Evolutionary conservation across 2,329 filamentous ascomycete species (phyloP).

Genomic region (Cryoendolithus antarcticus): DNA sequence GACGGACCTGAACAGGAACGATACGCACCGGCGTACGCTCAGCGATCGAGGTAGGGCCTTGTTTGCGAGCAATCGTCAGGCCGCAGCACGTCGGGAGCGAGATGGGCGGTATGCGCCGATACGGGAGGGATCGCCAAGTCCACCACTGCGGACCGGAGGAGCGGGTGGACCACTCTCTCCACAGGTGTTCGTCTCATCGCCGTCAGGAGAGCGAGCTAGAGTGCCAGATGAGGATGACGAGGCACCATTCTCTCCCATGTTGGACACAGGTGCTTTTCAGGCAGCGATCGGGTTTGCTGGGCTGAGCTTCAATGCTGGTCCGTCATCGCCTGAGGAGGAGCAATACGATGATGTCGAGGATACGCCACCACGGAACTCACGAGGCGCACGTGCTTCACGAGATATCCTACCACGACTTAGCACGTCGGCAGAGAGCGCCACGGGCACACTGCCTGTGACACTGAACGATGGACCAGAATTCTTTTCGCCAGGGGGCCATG

Average conservation of each 20-base stretch:
- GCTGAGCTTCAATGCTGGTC: slow-evolving; percentile 31
- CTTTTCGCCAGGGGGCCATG: slow-evolving; percentile 31
- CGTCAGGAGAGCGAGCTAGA: slow-evolving; percentile 18
- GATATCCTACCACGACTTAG: slow-evolving; percentile 19
- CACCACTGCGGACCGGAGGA: slow-evolving; percentile 18
- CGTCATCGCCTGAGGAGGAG: slow-evolving; percentile 14
- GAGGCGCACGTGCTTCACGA: slow-evolving; percentile 8
- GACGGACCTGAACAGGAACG: slow-evolving; percentile 16
- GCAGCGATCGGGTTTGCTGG: slow-evolving; percentile 36
- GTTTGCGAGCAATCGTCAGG: slow-evolving; percentile 26
- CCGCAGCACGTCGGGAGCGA: slow-evolving; percentile 1
- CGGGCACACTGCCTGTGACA: slow-evolving; percentile 28
- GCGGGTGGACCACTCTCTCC: slow-evolving; percentile 10
- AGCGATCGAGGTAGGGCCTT: slow-evolving; percentile 37
- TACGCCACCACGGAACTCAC: slow-evolving; percentile 6
- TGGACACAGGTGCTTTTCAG: slow-evolving; percentile 35
- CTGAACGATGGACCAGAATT: slow-evolving; percentile 44
- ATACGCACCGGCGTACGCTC: slow-evolving; percentile 31
- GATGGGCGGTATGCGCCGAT: slow-evolving; percentile 37
- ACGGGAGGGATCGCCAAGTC: slow-evolving; percentile 37
- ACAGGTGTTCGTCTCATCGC: slow-evolving; percentile 26
- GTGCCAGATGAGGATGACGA: slow-evolving; percentile 26
- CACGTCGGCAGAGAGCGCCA: slow-evolving; percentile 12
- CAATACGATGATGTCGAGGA: slow-evolving; percentile 9
- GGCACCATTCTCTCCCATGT: slow-evolving; percentile 30